Percentiles rank a stretch among this genome's conserved stretches.
Conservation (phyloP, 768 basidiomycete genomes). For the Fistulinella prunicolor region DNA sequence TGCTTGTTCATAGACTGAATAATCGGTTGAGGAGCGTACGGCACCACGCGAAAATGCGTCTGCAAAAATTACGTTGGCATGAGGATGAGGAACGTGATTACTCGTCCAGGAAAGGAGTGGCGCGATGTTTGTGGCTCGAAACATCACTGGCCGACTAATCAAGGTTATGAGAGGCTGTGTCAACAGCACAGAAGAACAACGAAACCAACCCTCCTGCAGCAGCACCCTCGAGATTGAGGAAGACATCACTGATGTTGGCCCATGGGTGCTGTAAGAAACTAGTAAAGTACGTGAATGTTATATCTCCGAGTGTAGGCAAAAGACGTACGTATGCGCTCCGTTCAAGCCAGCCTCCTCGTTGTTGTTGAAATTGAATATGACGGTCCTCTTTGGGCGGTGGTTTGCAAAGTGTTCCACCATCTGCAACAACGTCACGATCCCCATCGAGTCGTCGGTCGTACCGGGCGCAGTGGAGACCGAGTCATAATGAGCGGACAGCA, state of each 20-base stretch:
- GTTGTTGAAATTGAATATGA: constrained; percentile 83
- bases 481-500: constrained; percentile 83
- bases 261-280: constrained; percentile 76
- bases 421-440: constrained; percentile 61
- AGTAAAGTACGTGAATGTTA: background rate
- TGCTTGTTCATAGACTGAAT: constrained; percentile 55
- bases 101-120: constrained; percentile 52
- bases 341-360: constrained; percentile 78
- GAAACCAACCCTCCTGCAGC: constrained; percentile 65
- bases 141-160: constrained; percentile 67
- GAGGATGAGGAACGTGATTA: constrained; percentile 56
- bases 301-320: constrained; percentile 2
- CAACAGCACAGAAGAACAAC: background rate
- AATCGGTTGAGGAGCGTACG: constrained; percentile 73
- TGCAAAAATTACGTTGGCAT: constrained; percentile 65
- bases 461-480: constrained; percentile 75
- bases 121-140: constrained; percentile 63
- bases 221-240: constrained; percentile 83
- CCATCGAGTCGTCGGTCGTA: constrained; percentile 79
- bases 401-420: constrained; percentile 54
- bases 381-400: constrained; percentile 54
- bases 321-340: constrained; percentile 56
- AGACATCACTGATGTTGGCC: constrained; percentile 60
- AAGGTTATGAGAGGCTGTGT: constrained; percentile 1
- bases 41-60: constrained; percentile 67